These are phyloP conservation scores for Microdochium bolleyi DNA, from an alignment of 2,329 filamentous ascomycete genomes.

Conservation along the genomic window DNA sequence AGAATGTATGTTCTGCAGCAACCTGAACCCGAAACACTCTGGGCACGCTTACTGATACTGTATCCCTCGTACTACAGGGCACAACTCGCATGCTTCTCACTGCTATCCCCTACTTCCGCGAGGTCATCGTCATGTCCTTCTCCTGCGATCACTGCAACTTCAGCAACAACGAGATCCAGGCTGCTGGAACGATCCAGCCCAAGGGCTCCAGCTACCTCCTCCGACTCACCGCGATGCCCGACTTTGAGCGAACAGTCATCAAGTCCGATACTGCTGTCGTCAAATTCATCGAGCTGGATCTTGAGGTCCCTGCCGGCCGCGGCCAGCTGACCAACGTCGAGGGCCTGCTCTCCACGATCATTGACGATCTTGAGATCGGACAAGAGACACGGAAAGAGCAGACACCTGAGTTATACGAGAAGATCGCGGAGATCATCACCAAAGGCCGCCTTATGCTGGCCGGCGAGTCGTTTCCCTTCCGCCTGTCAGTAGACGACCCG, in stretches of 20 bases:
- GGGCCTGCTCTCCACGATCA: constrained; percentile 70
- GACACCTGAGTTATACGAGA: constrained; percentile 68
- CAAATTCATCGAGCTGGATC: constrained; percentile 82
- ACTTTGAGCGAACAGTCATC: constrained; percentile 81
- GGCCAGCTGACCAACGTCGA: constrained; percentile 93
- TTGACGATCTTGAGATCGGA: constrained; percentile 72
- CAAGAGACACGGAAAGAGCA: constrained; percentile 77
- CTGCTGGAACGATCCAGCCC: constrained; percentile 85
- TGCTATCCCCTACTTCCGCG: constrained; percentile 92
- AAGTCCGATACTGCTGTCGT: constrained; percentile 84
- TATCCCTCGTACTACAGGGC: constrained; percentile 45
- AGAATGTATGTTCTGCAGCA: constrained; percentile 51
- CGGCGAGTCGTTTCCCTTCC: constrained; percentile 77
- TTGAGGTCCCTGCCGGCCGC: constrained; percentile 86
- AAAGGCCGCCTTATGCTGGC: constrained; percentile 70
- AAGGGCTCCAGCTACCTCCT: constrained; percentile 80
- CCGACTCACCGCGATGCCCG: constrained; percentile 61
- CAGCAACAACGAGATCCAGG: constrained; percentile 89
- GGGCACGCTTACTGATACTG: constrained; percentile 6
- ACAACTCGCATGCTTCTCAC: constrained; percentile 81
- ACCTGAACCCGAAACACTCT: not conserved
- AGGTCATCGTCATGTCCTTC: constrained; percentile 97
- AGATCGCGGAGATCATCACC: constrained; percentile 69
- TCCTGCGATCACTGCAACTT: constrained; percentile 82
- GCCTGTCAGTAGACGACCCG: constrained; percentile 79